A percentile compares a stretch with the other conserved stretches of the same genome.
phyloP scores from a whole-genome alignment of 1,139 yeast genomes.

The Lodderomyces theae region DNA sequence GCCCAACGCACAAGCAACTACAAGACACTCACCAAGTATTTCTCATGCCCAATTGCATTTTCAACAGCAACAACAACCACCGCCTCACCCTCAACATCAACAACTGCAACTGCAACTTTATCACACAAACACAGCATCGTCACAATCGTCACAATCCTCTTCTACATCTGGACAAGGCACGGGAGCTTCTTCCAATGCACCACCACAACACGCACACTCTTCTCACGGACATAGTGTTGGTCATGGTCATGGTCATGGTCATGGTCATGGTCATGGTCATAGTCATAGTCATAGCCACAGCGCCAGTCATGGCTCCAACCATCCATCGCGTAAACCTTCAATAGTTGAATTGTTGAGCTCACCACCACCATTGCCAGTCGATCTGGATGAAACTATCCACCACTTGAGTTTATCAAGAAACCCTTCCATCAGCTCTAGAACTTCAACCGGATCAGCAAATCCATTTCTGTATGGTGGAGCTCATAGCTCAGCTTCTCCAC shows the following conservation, averaged over 20 bases:
- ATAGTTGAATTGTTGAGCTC: conserved; percentile 80
- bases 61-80: conserved; percentile 6
- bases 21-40: conserved; percentile 9
- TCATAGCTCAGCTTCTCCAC: conserved; percentile 3
- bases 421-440: conserved; percentile 36
- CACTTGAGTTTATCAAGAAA: conserved; percentile 45
- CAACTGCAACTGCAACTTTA: conserved; percentile 2
- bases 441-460: conserved; percentile 17
- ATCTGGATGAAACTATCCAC: conserved; percentile 31
- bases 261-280: conserved; percentile 2
- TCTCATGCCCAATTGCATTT: conserved; percentile 11
- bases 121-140: background rate
- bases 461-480: conserved; percentile 6
- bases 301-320: conserved; percentile 10
- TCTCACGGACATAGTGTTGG: background rate
- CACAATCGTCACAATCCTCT: conserved; percentile 2
- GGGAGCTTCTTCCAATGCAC: background rate
- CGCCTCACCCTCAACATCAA: conserved; percentile 3
- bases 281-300: conserved; percentile 2
- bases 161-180: background rate
- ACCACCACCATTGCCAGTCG: conserved; percentile 65
- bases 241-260: conserved; percentile 3
- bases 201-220: conserved; percentile 7
- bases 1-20: conserved; percentile 1
- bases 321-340: conserved; percentile 58